Evolutionary conservation across 1,284 basidiomycete species (phyloP).

Genomic region (Apiotrichum gracile): DNA sequence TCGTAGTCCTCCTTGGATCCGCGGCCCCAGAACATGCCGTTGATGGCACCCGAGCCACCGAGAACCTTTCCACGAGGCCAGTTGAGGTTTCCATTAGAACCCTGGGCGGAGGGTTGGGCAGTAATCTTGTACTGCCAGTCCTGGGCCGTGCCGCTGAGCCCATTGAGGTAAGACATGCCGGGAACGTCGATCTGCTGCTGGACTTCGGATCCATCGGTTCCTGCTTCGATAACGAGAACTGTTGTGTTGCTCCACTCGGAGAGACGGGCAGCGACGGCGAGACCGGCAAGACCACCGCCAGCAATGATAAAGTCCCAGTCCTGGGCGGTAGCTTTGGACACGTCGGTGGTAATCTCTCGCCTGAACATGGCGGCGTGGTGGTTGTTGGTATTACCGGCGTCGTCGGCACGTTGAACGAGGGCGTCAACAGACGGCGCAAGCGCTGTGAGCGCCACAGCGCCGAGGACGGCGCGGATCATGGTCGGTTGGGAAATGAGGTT

Average conservation of each 20-base stretch:
- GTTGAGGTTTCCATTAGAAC: conserved; percentile 15
- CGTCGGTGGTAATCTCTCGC: conserved; percentile 30
- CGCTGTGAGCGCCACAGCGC: conserved; percentile 6
- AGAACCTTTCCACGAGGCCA: conserved; percentile 66
- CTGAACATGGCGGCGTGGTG: conserved; percentile 25
- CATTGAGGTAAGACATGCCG: conserved; percentile 41
- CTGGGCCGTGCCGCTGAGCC: conserved; percentile 49
- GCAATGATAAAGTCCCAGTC: no score
- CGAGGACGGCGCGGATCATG: conserved; percentile 3
- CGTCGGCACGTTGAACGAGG: not conserved
- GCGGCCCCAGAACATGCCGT: conserved; percentile 60
- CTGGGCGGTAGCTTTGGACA: conserved; percentile 22
- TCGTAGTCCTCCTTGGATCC: conserved; percentile 46
- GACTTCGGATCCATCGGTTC: no score
- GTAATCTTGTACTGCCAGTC: conserved; percentile 62
- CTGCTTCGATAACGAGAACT: no score
- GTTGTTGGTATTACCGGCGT: conserved; percentile 24
- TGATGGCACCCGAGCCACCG: conserved; percentile 63
- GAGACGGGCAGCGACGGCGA: no score
- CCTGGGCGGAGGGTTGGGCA: conserved; percentile 46
- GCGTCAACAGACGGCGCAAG: not conserved
- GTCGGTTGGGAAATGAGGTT: not conserved
- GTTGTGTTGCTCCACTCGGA: no score
- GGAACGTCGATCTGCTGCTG: conserved; percentile 49
- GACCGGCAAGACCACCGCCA: no score